A percentile compares a stretch with the other conserved stretches of the same genome.
Evolutionary conservation across 2,329 filamentous ascomycete genomes (phyloP).

Genomic region (Fusarium sp.): DNA sequence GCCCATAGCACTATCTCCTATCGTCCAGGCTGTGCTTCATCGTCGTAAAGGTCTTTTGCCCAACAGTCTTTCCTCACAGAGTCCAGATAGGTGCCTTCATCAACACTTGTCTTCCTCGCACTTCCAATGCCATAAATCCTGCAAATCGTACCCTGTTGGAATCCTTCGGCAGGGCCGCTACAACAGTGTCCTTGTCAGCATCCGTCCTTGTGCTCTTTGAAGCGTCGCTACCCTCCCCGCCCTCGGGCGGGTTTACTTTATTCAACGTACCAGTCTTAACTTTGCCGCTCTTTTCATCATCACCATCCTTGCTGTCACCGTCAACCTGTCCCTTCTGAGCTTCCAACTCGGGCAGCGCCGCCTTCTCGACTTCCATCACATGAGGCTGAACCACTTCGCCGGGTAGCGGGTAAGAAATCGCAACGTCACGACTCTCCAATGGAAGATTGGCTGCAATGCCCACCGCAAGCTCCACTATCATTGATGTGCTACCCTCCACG

Average conservation of each 20-base stretch:
- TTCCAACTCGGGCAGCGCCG: constrained; percentile 72
- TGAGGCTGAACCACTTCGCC: constrained; percentile 77
- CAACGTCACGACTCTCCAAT: constrained; percentile 90
- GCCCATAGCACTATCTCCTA: constrained; percentile 13
- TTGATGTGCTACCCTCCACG: constrained; percentile 87
- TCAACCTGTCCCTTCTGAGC: constrained; percentile 58
- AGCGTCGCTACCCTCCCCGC: constrained; percentile 47
- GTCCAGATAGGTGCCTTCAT: constrained; percentile 82
- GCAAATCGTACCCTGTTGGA: constrained; percentile 76
- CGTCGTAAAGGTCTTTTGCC: constrained; percentile 2
- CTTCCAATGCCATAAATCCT: constrained; percentile 80
- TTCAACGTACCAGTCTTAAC: constrained; percentile 63
- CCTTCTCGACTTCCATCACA: constrained; percentile 90
- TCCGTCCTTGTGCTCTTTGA: constrained; percentile 47
- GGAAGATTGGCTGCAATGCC: constrained; percentile 89
- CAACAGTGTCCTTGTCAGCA: constrained; percentile 58
- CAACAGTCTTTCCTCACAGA: constrained; percentile 48
- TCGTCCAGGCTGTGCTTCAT: background rate
- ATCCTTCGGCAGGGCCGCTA: constrained; percentile 60
- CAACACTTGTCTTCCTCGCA: constrained; percentile 80
- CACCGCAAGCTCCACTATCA: constrained; percentile 93
- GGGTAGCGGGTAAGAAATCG: constrained; percentile 86
- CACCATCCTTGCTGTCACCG: constrained; percentile 58
- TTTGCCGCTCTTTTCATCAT: constrained; percentile 61
- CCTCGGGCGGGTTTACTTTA: constrained; percentile 33